Conservation (phyloP, 257 asterid species). For the Rubia yunnanensis region DNA sequence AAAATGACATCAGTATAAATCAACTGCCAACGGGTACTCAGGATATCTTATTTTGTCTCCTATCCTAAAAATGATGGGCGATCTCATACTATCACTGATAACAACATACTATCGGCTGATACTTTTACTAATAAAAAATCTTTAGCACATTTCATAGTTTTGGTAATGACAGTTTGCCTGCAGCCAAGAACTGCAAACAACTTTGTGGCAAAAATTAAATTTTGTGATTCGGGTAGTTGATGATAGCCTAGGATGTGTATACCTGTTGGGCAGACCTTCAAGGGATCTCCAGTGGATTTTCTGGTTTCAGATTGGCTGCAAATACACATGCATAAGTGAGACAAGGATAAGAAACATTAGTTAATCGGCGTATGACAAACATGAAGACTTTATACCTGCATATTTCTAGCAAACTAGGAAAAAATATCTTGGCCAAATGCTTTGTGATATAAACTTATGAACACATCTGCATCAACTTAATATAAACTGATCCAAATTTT, state of each 20-base stretch:
- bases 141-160: background rate
- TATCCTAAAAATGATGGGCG: background rate
- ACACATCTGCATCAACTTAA: too few species aligned
- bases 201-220: too few species aligned
- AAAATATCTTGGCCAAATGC: slow-evolving; percentile 85
- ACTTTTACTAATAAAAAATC: background rate
- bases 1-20: slow-evolving; percentile 7
- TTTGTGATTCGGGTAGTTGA: background rate
- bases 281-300: slow-evolving; percentile 94
- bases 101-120: background rate
- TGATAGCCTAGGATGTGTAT: slow-evolving; percentile 8
- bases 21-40: too few species aligned
- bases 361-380: too few species aligned
- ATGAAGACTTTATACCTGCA: slow-evolving; percentile 63
- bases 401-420: slow-evolving; percentile 91
- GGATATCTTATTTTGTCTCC: background rate
- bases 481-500: too few species aligned
- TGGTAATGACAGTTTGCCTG: background rate
- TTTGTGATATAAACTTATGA: too few species aligned
- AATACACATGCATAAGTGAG: background rate
- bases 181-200: background rate
- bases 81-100: background rate
- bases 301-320: slow-evolving; percentile 85
- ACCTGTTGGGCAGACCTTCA: slow-evolving; percentile 97
- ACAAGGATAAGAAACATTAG: background rate